Conservation (phyloP, 179 eudicot species). For the Dionaea muscipula region DNA sequence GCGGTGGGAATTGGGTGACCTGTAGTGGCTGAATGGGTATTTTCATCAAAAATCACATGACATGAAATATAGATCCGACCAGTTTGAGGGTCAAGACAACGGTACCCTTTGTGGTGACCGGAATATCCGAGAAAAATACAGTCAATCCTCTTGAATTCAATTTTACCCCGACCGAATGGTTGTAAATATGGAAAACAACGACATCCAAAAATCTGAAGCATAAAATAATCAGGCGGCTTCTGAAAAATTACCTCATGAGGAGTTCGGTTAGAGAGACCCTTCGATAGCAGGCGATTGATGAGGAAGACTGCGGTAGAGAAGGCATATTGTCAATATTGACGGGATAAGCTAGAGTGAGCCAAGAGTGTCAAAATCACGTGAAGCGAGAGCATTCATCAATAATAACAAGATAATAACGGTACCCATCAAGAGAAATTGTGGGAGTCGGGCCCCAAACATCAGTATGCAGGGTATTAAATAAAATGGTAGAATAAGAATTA, state of each 20-base stretch:
- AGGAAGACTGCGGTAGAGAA: conserved; percentile 1
- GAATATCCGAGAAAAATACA: background rate
- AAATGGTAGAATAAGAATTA: no score
- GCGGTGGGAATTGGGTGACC: no score
- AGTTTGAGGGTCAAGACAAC: background rate
- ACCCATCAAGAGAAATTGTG: background rate
- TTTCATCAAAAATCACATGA: background rate
- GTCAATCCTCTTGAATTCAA: background rate
- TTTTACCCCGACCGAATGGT: background rate
- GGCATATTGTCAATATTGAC: conserved; percentile 1
- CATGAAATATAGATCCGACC: background rate
- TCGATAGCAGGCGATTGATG: background rate
- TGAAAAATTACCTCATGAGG: background rate
- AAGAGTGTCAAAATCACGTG: background rate
- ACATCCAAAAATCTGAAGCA: background rate
- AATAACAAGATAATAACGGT: conserved; percentile 3
- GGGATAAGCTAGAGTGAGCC: background rate
- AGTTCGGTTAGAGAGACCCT: background rate
- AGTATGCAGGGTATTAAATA: no score
- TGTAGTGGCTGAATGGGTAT: no score
- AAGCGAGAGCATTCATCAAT: conserved; percentile 3
- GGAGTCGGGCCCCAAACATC: no score
- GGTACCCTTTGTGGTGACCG: background rate
- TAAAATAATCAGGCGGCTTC: background rate
- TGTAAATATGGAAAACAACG: background rate